Evolutionary conservation across 1,139 yeast species (phyloP).

Genomic region (Candida glucosophila): DNA sequence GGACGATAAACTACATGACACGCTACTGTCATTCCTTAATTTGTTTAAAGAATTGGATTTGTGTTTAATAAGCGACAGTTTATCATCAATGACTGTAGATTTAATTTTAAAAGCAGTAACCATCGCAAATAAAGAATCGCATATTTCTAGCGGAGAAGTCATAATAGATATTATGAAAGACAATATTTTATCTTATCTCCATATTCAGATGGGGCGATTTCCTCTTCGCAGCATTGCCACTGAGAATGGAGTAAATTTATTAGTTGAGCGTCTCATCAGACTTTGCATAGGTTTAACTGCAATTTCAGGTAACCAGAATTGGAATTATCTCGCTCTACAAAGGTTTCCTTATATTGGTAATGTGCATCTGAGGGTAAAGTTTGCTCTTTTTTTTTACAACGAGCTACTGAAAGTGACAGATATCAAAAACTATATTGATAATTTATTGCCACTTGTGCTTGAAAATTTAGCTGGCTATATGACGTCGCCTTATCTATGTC

Average conservation of each 20-base stretch:
- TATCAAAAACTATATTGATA: constrained; percentile 15
- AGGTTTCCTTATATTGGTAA: constrained; percentile 35
- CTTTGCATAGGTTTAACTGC: constrained; percentile 21
- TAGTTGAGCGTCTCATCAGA: constrained; percentile 20
- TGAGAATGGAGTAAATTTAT: constrained; percentile 13
- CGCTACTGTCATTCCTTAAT: constrained; percentile 4
- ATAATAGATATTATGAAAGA: constrained; percentile 4
- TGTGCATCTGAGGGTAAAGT: constrained; percentile 27
- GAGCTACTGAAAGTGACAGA: constrained; percentile 17
- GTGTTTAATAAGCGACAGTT: constrained; percentile 6
- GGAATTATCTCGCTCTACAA: constrained; percentile 32
- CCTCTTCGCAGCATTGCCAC: constrained; percentile 20
- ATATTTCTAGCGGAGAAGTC: constrained; percentile 1
- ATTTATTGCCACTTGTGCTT: constrained; percentile 14
- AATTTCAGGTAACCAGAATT: constrained; percentile 15
- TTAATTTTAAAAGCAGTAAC: constrained; percentile 1
- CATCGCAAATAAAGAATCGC: neutral
- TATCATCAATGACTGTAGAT: constrained; percentile 4
- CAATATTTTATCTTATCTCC: constrained; percentile 8
- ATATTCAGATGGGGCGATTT: constrained; percentile 27
- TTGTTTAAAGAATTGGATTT: constrained; percentile 4
- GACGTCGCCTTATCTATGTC: constrained; percentile 17
- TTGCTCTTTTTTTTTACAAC: constrained; percentile 19
- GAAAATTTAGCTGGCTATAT: constrained; percentile 18
- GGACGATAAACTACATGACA: constrained; percentile 1